phyloP scores from a whole-genome alignment of 495 filamentous ascomycete species.

The Tuber umbilicatum region DNA sequence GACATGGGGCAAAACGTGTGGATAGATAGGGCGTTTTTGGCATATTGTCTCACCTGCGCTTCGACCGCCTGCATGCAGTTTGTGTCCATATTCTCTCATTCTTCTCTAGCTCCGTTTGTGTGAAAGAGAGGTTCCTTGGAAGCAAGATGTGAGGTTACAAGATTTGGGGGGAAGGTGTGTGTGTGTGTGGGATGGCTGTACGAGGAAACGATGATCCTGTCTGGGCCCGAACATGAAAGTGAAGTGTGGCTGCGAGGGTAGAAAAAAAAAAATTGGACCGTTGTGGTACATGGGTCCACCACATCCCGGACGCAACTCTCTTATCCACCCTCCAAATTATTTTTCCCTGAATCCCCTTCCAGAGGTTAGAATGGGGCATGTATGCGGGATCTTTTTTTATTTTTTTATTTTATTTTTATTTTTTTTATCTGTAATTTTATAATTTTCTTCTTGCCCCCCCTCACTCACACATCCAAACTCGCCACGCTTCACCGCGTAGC shows the following conservation, averaged over 20 bases:
- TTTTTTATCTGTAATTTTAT: neutral
- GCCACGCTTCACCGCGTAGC: conserved; percentile 20
- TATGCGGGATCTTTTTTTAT: neutral
- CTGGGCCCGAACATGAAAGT: conserved; percentile 20
- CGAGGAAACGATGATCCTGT: conserved; percentile 30
- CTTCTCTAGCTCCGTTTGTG: neutral
- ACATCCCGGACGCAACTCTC: conserved; percentile 34
- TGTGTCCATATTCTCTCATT: neutral
- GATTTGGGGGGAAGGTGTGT: conserved; percentile 15
- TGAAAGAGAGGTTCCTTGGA: conserved; percentile 27
- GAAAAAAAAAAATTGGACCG: conserved; percentile 30
- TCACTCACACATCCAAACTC: neutral
- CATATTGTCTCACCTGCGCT: conserved; percentile 37
- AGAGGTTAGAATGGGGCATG: neutral
- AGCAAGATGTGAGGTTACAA: conserved; percentile 23
- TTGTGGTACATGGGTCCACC: conserved; percentile 25
- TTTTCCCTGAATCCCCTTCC: neutral
- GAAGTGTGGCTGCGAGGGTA: conserved; percentile 30
- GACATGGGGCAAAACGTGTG: conserved; percentile 25
- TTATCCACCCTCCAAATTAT: conserved; percentile 28
- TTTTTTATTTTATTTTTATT: neutral
- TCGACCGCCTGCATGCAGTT: conserved; percentile 37
- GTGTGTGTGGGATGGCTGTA: conserved; percentile 17
- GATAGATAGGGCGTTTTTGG: conserved; percentile 36
- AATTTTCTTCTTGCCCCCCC: conserved; percentile 17